Evolutionary conservation across 2,329 filamentous ascomycete genomes (phyloP), one percentile per base, ranked within the genome.

Genomic region (Ciborinia camelliae): DNA sequence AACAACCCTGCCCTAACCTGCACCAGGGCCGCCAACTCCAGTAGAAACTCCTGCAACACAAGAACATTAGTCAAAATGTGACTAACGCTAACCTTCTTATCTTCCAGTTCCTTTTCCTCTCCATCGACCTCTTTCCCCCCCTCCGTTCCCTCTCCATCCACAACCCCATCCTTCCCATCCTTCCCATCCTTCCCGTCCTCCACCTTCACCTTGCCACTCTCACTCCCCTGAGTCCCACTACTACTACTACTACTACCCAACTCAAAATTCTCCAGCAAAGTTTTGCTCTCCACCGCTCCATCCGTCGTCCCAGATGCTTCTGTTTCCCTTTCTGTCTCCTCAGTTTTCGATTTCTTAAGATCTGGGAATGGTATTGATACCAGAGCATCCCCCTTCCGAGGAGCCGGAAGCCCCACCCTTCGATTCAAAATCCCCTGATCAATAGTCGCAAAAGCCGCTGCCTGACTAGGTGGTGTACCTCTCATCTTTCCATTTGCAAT

Each of bases 51-150:
- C 75, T 95, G 91, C 65, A 92, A 80, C 59, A 94, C 84, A 65
- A 94, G 85, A 48, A 90, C 85, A 74, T 94, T 95, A 7, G 90
- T 94, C 67, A 95, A 79, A 14, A 94, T 80, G 74, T 94, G 90
- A 48, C 89, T 91, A 5, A 95, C 84, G 9, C 88, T 91, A 9
- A 86, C 88, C 67, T 63, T 61, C 23, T 71, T 73, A 28, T 71
- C 70, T 62, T 75, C 76, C 0, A 72, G 72, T 15, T 30, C 76
- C 0, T 72, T 73, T 15, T 30, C 63, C n/a, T 69, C 72, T 26
- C 28, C 48, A 61, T 69, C 39, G 66, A 68, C 20, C 63, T 59
- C 59, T 51, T 72, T 32, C 5, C 15, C 26, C 10, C 32, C 6
- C 10, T 18, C 61, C 7, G 20, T 23, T 8, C 23, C 53, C n/a